Conservation (phyloP, 2,329 filamentous ascomycete genomes). For the Epichloe festucae region DNA sequence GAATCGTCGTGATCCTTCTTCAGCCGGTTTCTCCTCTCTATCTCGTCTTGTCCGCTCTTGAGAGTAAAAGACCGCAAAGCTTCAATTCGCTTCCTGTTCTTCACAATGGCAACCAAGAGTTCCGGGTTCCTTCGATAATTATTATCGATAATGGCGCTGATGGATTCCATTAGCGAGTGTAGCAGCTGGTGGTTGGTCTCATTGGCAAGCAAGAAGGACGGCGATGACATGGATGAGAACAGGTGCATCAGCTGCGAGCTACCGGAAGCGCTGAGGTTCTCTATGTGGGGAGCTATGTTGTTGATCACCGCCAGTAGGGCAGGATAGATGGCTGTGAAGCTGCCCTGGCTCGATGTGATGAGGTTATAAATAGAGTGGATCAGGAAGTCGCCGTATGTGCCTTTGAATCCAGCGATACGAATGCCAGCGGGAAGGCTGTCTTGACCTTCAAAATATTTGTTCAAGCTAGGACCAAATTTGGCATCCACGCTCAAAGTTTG, state of each 20-base stretch:
- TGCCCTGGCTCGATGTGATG: constrained; percentile 83
- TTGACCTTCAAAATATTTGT: constrained; percentile 77
- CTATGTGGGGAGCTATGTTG: constrained; percentile 77
- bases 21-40: constrained; percentile 63
- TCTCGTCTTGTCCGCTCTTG: constrained; percentile 82
- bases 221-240: constrained; percentile 84
- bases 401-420: constrained; percentile 69
- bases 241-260: constrained; percentile 77
- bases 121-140: constrained; percentile 71
- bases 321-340: constrained; percentile 81
- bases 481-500: constrained; percentile 91
- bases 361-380: constrained; percentile 90
- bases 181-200: constrained; percentile 80
- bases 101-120: constrained; percentile 66
- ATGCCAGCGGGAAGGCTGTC: constrained; percentile 76
- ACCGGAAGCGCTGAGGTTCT: constrained; percentile 60
- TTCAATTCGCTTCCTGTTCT: constrained; percentile 72
- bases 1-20: constrained; percentile 46
- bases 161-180: constrained; percentile 69
- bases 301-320: constrained; percentile 85
- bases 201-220: constrained; percentile 82
- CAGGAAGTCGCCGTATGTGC: constrained; percentile 86
- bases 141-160: constrained; percentile 84
- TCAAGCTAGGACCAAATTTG: constrained; percentile 80
- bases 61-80: constrained; percentile 77